These are phyloP conservation scores for Colletotrichum tropicale DNA, from an alignment of 2,329 filamentous ascomycete species.

Conservation along the genomic window DNA sequence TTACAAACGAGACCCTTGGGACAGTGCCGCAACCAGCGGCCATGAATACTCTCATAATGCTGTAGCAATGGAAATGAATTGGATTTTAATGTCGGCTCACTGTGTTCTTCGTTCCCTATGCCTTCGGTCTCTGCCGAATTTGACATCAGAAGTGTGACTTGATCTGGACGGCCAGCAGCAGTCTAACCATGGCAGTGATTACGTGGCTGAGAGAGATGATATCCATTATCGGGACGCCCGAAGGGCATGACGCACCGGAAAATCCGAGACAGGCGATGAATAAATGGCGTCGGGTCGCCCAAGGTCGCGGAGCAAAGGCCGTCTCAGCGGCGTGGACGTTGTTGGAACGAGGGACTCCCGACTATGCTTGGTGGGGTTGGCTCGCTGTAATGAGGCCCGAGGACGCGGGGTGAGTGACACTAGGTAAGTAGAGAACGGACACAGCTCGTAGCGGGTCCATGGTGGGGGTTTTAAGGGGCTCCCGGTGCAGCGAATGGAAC, in stretches of 20 bases:
- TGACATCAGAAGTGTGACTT: background rate
- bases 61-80: background rate
- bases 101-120: background rate
- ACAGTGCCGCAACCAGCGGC: background rate
- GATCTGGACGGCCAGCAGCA: background rate
- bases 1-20: background rate
- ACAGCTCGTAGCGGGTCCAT: background rate
- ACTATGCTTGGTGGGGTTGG: background rate
- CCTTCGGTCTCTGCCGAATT: background rate
- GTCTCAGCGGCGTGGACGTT: background rate
- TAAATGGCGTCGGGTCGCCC: background rate
- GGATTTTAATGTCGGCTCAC: background rate
- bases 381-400: slow-evolving; percentile 36
- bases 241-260: background rate
- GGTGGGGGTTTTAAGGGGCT: background rate
- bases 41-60: background rate
- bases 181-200: background rate
- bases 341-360: background rate
- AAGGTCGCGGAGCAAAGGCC: background rate
- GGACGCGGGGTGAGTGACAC: slow-evolving; percentile 18
- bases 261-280: background rate
- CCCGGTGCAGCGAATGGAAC: background rate
- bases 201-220: background rate
- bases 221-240: background rate
- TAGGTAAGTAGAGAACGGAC: background rate